Percentiles rank a stretch among this genome's conserved stretches.
These are phyloP conservation scores for Aspergillus sp. DNA, from an alignment of 2,329 filamentous ascomycete genomes.

Conservation along the genomic window DNA sequence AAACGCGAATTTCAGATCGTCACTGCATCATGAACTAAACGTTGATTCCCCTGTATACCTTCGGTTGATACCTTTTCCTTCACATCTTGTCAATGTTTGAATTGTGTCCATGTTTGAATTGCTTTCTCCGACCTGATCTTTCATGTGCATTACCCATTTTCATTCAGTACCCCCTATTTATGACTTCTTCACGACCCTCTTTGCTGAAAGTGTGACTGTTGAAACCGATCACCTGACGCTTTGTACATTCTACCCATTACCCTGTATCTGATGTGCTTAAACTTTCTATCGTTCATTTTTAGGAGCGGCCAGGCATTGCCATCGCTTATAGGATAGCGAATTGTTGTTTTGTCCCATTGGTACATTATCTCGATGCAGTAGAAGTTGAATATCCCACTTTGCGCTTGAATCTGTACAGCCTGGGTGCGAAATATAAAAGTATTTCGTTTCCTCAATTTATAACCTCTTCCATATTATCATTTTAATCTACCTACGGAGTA, in stretches of 20 bases:
- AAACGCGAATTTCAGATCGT: constrained; percentile 20
- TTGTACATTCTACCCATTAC: constrained; percentile 12
- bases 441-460: background rate
- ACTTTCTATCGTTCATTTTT: background rate
- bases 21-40: constrained; percentile 28
- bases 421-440: background rate
- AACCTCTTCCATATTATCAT: background rate
- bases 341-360: background rate
- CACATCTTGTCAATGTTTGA: constrained; percentile 11
- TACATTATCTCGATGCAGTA: background rate
- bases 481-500: background rate
- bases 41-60: constrained; percentile 22
- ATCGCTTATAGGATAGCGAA: constrained; percentile 3
- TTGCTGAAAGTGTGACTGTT: constrained; percentile 2
- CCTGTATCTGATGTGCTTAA: background rate
- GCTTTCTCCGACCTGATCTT: background rate
- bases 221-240: constrained; percentile 1
- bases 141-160: constrained; percentile 1
- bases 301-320: background rate
- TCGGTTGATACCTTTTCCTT: constrained; percentile 22
- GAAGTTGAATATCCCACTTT: background rate
- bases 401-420: background rate
- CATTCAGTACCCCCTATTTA: constrained; percentile 10
- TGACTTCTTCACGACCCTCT: constrained; percentile 13
- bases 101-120: constrained; percentile 1